Evolutionary conservation across 202 grass and related monocot species (phyloP).

Genomic region (Panicum hallii): DNA sequence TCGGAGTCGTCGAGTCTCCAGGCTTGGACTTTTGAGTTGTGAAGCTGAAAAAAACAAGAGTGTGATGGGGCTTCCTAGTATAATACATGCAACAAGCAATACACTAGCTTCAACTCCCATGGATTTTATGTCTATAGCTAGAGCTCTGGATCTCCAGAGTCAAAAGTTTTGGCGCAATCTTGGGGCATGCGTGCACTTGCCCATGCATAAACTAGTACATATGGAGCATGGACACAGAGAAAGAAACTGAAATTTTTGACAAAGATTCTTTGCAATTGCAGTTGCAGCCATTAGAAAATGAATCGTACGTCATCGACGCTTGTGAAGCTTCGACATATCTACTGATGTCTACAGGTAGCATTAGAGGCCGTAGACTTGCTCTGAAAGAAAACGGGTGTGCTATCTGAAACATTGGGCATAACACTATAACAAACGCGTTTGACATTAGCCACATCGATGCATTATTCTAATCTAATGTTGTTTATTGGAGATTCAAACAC

Average conservation of each 20-base stretch:
- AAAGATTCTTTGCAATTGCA: constrained; percentile 29
- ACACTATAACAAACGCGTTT: not conserved
- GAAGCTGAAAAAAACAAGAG: not conserved
- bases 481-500: not conserved
- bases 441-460: not conserved
- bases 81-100: not conserved
- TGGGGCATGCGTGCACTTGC: not conserved
- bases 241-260: constrained; percentile 20
- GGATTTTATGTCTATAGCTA: not conserved
- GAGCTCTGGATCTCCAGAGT: constrained; percentile 25
- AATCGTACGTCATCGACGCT: not conserved
- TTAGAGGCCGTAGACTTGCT: not conserved
- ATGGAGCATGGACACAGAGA: not conserved
- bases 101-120: constrained; percentile 6
- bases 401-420: constrained; percentile 1
- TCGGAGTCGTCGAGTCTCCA: not conserved
- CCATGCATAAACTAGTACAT: not conserved
- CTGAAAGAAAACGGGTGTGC: not conserved
- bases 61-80: not conserved
- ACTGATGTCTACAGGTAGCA: not conserved
- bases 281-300: not conserved
- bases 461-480: not conserved
- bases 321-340: constrained; percentile 24
- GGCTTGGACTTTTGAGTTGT: constrained; percentile 14
- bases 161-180: constrained; percentile 32